Percentiles rank a stretch among this genome's conserved stretches.
These are phyloP conservation scores for Penicillium coffeae DNA, from an alignment of 495 filamentous ascomycete species.

Conservation along the genomic window DNA sequence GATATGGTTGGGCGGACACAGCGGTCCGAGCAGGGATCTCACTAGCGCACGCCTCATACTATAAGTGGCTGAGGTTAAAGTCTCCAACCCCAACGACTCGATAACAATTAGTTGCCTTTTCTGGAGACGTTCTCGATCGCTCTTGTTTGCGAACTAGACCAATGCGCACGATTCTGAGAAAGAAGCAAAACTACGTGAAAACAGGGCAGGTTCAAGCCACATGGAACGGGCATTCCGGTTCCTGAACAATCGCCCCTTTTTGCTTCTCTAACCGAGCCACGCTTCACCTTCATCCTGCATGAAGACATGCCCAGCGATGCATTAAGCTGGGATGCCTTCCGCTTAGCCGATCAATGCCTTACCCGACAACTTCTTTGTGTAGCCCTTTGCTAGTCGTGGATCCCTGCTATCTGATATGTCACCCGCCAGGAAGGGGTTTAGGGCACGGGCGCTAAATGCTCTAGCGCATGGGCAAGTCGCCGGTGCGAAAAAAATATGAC, in stretches of 20 bases:
- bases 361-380: not conserved
- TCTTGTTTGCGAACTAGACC: too few relatives aligned
- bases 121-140: not conserved
- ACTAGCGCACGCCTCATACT: not conserved
- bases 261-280: not conserved
- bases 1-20: not conserved
- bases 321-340: not conserved
- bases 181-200: too few relatives aligned
- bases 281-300: not conserved
- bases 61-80: slow-evolving; percentile 5
- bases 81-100: not conserved
- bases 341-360: not conserved
- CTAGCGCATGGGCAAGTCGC: not conserved
- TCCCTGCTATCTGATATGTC: not conserved
- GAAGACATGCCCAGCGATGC: not conserved
- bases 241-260: not conserved
- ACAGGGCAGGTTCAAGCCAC: not conserved
- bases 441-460: not conserved
- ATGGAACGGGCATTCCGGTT: not conserved
- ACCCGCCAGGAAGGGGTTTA: not conserved
- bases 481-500: not conserved
- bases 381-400: not conserved
- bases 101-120: too few relatives aligned
- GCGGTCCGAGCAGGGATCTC: not conserved
- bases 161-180: too few relatives aligned